Conservation (phyloP, 306 rosid genomes). For the Cucurbita ficifolia region DNA sequence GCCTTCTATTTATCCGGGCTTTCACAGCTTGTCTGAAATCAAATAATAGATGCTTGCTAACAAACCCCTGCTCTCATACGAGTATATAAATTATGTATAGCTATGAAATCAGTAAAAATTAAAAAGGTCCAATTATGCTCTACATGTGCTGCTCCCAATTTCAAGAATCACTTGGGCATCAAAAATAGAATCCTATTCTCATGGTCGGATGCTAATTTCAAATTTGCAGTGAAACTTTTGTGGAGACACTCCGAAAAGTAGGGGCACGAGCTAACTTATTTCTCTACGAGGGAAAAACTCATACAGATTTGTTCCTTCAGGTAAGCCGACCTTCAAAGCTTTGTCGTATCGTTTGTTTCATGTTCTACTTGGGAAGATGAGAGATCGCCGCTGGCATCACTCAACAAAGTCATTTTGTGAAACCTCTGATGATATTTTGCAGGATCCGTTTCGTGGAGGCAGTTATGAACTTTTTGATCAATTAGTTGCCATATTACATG, state of each 20-base stretch:
- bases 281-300: conserved; percentile 72
- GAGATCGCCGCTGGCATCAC: background rate
- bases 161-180: background rate
- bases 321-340: conserved; percentile 24
- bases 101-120: background rate
- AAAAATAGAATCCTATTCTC: background rate
- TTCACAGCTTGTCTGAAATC: background rate
- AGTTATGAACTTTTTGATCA: conserved; percentile 64
- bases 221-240: conserved; percentile 53
- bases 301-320: conserved; percentile 93
- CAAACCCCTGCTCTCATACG: background rate
- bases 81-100: background rate
- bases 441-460: conserved; percentile 98
- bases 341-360: background rate
- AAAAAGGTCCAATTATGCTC: background rate
- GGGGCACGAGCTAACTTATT: conserved; percentile 59
- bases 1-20: background rate
- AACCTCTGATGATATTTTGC: background rate
- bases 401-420: background rate
- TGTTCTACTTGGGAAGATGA: background rate
- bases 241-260: conserved; percentile 36
- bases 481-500: conserved; percentile 46
- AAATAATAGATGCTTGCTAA: background rate
- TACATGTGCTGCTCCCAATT: background rate
- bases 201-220: conserved; percentile 6